Percentiles rank a stretch among this genome's conserved stretches.
phyloP scores from a whole-genome alignment of 257 asterid species.

The Scutellaria minor region DNA sequence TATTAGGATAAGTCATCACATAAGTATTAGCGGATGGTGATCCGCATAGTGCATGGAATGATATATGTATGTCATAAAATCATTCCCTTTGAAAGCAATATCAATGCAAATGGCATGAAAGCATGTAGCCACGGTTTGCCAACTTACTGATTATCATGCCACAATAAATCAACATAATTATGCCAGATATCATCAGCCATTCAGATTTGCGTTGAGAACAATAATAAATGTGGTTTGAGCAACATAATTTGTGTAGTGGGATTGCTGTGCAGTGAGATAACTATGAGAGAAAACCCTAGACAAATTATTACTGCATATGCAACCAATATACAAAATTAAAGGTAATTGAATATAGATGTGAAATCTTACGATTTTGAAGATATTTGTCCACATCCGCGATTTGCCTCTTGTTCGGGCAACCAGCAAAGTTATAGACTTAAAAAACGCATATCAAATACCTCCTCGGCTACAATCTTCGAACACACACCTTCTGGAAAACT shows the following conservation, averaged over 20 bases:
- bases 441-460: constrained; percentile 32
- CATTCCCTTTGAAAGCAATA: not conserved
- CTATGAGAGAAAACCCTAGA: constrained; percentile 6
- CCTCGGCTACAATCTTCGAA: constrained; percentile 25
- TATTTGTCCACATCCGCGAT: constrained; percentile 94
- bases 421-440: constrained; percentile 34
- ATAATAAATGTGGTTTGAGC: not conserved
- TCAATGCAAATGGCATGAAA: constrained; percentile 4
- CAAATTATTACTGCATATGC: not conserved
- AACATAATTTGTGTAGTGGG: not conserved
- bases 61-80: not conserved
- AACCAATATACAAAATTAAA: constrained; percentile 1
- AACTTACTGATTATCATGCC: constrained; percentile 9
- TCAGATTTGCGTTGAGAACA: constrained; percentile 19
- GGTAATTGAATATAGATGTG: constrained; percentile 21
- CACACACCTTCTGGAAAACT: constrained; percentile 34
- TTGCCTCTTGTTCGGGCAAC: constrained; percentile 44
- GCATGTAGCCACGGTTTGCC: not conserved
- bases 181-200: not conserved
- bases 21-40: not conserved
- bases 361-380: constrained; percentile 81
- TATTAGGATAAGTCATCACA: not conserved
- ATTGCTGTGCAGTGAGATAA: constrained; percentile 26
- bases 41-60: not conserved
- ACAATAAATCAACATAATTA: not conserved